Evolutionary conservation across 2,329 filamentous ascomycete species (phyloP).

Genomic region (Monosporascus sp.): DNA sequence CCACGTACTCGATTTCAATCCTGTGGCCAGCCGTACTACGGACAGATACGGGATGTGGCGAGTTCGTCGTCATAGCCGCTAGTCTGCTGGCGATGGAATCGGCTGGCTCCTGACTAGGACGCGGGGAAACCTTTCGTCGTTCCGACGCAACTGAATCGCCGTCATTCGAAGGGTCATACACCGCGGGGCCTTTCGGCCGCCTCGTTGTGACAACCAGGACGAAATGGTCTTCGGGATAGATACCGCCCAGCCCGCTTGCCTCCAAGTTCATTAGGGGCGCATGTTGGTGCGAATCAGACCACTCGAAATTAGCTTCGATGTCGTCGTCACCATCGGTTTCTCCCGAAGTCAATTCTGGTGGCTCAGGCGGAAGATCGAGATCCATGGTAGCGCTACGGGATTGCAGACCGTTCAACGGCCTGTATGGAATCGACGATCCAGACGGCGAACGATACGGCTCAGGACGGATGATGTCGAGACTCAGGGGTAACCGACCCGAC

Average conservation of each 20-base stretch:
- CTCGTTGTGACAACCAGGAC: conserved; percentile 48
- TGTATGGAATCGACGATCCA: conserved; percentile 43
- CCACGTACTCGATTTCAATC: conserved; percentile 42
- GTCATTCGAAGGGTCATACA: conserved; percentile 6
- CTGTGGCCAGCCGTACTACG: conserved; percentile 1
- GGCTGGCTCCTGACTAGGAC: conserved; percentile 18
- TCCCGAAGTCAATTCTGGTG: conserved; percentile 26
- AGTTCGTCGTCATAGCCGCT: conserved; percentile 35
- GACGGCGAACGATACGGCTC: conserved; percentile 32
- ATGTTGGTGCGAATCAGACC: conserved; percentile 39
- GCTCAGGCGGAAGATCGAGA: conserved; percentile 22
- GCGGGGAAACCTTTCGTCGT: conserved; percentile 5
- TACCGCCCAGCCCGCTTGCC: conserved; percentile 53
- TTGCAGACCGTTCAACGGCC: conserved; percentile 42
- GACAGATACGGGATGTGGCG: conserved; percentile 20
- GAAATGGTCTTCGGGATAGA: conserved; percentile 60
- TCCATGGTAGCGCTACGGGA: conserved; percentile 19
- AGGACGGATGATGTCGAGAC: conserved; percentile 20
- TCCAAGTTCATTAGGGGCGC: conserved; percentile 38
- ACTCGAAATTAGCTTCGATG: conserved; percentile 39
- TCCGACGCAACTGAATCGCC: not conserved
- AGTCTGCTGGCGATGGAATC: conserved; percentile 37
- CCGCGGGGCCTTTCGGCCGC: conserved; percentile 26
- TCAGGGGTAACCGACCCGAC: conserved; percentile 24
- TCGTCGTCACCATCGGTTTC: conserved; percentile 32